Evolutionary conservation across 169 alveolate genomes (phyloP), one percentile per base, ranked within the genome.

Genomic region (Neospora caninum): DNA sequence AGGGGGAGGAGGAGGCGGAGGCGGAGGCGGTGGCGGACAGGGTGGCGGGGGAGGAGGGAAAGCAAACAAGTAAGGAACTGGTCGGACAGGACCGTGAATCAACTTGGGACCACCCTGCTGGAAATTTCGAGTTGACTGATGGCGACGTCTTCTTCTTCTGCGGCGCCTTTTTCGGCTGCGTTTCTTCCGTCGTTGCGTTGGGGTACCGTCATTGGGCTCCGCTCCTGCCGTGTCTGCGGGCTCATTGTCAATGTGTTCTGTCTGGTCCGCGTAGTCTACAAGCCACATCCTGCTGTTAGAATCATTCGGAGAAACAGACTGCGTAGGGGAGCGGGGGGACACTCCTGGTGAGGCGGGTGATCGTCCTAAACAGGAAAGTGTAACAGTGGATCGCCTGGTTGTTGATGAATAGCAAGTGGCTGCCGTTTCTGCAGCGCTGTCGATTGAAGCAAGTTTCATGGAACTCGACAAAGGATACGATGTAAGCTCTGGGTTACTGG

Each of bases 1-100:
- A 64, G 78, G 78, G 34, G 78, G 78, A 64, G 78, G 78, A 20
- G 78, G 78, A 29, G 78, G 78, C 78, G 78, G 78, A 64, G 78
- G 78, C 36, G 78, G 78, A 64, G 78, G 78, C 25, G 78, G 78
- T 25, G 78, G 78, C 7, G 78, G 78, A 64, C 78, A 64, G 36
- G 78, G 78, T 0, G 78, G 78, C 10, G 78, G 78, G 34, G 78
- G 78, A 64, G 78, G 78, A 64, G 78, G 78, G 78, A 64, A 64
- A 64, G 78, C 29, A 64, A 25, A 64, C 20, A 7, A 27, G 78
- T 25, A 13, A 64, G 36, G 78, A 27, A 64, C 10, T 4, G 78
- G 31, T 4, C 34, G 34, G 0, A n/a, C 29, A 29, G 78, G 1
- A 64, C 7, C 20, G 31, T 20, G 78, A 6, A 25, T 25, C 78